phyloP scores from a whole-genome alignment of 495 filamentous ascomycete genomes.

The Niebla homalea region DNA sequence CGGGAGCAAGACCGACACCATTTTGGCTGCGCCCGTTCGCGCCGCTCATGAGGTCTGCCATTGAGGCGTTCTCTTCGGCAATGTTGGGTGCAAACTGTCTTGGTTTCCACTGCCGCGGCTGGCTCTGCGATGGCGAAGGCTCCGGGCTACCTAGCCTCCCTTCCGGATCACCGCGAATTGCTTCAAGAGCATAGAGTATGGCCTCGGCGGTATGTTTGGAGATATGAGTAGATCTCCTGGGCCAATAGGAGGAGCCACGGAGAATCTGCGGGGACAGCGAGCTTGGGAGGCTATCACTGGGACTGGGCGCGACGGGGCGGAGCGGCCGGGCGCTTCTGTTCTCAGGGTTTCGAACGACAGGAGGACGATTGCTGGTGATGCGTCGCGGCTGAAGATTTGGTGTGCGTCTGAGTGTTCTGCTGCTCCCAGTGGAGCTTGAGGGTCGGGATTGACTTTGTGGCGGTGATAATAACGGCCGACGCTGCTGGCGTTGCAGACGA shows the following conservation, averaged over 20 bases:
- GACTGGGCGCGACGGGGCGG: constrained; percentile 25
- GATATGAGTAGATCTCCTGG: constrained; percentile 41
- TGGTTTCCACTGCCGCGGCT: constrained; percentile 35
- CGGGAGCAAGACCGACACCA: constrained; percentile 35
- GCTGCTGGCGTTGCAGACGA: constrained; percentile 44
- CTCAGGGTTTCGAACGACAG: constrained; percentile 5
- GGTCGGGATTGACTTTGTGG: constrained; percentile 27
- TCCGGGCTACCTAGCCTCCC: constrained; percentile 10
- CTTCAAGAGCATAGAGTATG: constrained; percentile 83
- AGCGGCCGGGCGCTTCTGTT: not conserved
- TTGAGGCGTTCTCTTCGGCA: constrained; percentile 83
- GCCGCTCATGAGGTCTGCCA: constrained; percentile 65
- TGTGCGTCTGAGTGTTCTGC: constrained; percentile 37
- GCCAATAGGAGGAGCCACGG: constrained; percentile 33
- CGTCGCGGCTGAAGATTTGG: constrained; percentile 30
- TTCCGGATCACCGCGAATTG: constrained; percentile 40
- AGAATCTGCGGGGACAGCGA: constrained; percentile 18
- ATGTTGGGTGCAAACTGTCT: constrained; percentile 72
- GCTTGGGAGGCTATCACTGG: constrained; percentile 19
- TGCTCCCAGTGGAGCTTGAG: constrained; percentile 37
- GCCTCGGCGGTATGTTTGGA: constrained; percentile 58
- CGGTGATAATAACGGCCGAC: constrained; percentile 28
- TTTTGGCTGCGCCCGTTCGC: constrained; percentile 36
- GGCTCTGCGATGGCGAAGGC: not conserved
- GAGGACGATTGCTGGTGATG: constrained; percentile 18